These are phyloP conservation scores for Darksidea phi DNA, from an alignment of 495 filamentous ascomycete species.

Conservation along the genomic window DNA sequence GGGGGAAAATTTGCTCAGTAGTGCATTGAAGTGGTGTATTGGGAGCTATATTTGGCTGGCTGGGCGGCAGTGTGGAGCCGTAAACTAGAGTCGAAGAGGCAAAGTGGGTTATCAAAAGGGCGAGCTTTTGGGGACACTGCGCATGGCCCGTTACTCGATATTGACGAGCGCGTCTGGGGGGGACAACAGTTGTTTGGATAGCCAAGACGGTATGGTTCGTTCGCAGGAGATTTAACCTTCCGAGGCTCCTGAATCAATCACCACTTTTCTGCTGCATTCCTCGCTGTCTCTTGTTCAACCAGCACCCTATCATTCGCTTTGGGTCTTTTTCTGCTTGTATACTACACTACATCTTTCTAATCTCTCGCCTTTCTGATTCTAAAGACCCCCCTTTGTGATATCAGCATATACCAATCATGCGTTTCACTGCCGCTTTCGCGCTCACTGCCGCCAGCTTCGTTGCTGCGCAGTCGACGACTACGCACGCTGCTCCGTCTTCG, in stretches of 20 bases:
- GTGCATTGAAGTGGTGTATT: too few relatives aligned
- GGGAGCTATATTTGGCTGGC: too few relatives aligned
- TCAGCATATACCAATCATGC: constrained; percentile 30
- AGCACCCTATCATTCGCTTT: constrained; percentile 35
- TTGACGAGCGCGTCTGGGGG: too few relatives aligned
- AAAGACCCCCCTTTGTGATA: too few relatives aligned
- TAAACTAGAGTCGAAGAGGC: neutral
- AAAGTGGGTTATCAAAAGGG: neutral
- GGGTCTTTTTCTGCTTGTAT: constrained; percentile 18
- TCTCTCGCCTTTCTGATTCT: neutral
- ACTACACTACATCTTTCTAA: constrained; percentile 10
- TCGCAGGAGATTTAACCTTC: too few relatives aligned
- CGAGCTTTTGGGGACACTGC: neutral
- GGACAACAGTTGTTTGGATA: too few relatives aligned
- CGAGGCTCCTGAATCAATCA: too few relatives aligned
- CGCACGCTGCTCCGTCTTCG: constrained; percentile 15
- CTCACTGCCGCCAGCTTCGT: constrained; percentile 38
- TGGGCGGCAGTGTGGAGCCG: too few relatives aligned
- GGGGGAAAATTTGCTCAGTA: too few relatives aligned
- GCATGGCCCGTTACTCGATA: constrained; percentile 9
- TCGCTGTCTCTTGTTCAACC: constrained; percentile 1
- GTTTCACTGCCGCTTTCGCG: constrained; percentile 29
- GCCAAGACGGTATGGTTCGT: too few relatives aligned
- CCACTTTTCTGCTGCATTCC: too few relatives aligned
- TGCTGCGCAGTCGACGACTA: constrained; percentile 37